Percentiles rank a stretch among this genome's conserved stretches.
phyloP scores from a whole-genome alignment of 129 eudicot genomes.

The sunflower (Helianthus annuus) region HanXRQr2.0-SUNRISE NC_035446.2:43550983-43551482 shows the following conservation, averaged over 20 bases:
- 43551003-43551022: not conserved
- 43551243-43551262: conserved; percentile 98
- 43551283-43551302: conserved; percentile 55
- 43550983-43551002: not conserved
- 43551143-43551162: not conserved
- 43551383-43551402: conserved; percentile 99
- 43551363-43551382: conserved; percentile 26
- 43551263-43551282: conserved; percentile 92
- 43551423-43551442: conserved; percentile 83
- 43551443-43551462: conserved; percentile 99
- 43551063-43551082: not conserved
- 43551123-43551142: not conserved
- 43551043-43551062: not conserved
- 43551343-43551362: not conserved
- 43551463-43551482: conserved; percentile 60
- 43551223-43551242: conserved; percentile 97
- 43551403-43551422: conserved; percentile 90
- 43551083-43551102: not conserved
- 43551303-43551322: not conserved
- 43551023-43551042: not conserved
- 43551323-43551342: not conserved
- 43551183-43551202: not conserved
- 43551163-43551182: not conserved
- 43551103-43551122: not conserved
- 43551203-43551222: not conserved